Base-by-base conservation (phyloP, 164 flowering plant species). In the Tetracentron sinense region DNA sequence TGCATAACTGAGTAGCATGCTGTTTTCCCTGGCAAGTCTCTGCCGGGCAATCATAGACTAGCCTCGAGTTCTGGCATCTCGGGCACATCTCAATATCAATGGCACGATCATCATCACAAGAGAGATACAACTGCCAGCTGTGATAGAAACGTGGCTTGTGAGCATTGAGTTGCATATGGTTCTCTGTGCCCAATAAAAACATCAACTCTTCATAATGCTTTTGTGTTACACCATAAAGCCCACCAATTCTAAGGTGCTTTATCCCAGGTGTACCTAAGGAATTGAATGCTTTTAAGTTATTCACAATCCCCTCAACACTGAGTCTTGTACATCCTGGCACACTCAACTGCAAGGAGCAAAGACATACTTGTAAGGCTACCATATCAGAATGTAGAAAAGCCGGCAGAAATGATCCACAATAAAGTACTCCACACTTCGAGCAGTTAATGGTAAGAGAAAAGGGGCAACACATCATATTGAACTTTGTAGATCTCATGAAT, bases 31-130 rank as follows among this genome's bases (percentile, higher is more conserved):
- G 81, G 76, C 97, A 89, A 63, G 72, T 77, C 64, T 88, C 83
- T n/a, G 75, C 66, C 0, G 97, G 86, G 61, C 99, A 95, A 70
- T 95, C 97, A 78, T 86, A 95, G 8, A 95, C 87, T 50, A 87
- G 70, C 79, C 86, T 83, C 65, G 76, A 42, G 29, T 84, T 84
- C 69, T 82, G 75, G 65, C 99, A 95, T 69, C 75, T 81, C 0
- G 97, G 96, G 63, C 97, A 95, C 57, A 67, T 61, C 63, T 92
- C 97, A 65, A 95, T 73, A 64, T 95, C 99, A 47, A 92, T 78
- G 6, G 81, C 76, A 8, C 90, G 84, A 31, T 82, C 84, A 63
- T 88, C 97, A 27, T 90, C 94, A 66, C 66, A 70, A 2, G 80
- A 69, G 8, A 77, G 52, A 64, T 80, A 75, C 0, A 65, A 35